Evolutionary conservation across 768 basidiomycete genomes (phyloP), one percentile per base, ranked within the genome.

Genomic region (Suillus clintonianus): DNA sequence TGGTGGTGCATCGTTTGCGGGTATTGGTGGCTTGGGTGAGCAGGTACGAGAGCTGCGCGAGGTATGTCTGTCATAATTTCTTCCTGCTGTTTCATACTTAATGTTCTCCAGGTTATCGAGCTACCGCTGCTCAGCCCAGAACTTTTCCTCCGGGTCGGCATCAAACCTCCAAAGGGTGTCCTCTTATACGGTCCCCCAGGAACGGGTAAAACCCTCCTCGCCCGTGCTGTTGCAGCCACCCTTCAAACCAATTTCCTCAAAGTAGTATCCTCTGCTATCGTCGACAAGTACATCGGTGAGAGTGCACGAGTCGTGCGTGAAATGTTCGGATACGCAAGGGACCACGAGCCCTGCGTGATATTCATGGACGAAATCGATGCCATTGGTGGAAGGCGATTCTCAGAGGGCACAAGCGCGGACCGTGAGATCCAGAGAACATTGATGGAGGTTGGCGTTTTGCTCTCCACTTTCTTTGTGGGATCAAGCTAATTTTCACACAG

Each of bases 291-390:
- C 74, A 99, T 99, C 55, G 97, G 97, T 69, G 97, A 99, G 80
- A 95, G 92, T 63, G 97, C 97, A 22, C 87, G 97, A 59, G 87
- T 99, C 10, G 90, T 99, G 30, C 86, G 97, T 68, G 97, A 99
- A 77, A 99, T 99, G 97, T 99, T 99, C 72, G 95, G 94, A 30
- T 99, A 98, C 76, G 97, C 97, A 14, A 85, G 83, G 65, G 97
- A 99, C 76, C 96, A 99, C 73, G 97, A 99, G 77, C 97, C 97
- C 51, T 99, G 95, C 74, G 94, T 97, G 62, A 97, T 97, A 70
- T 97, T 97, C 81, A 97, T 98, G 95, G 96, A 95, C 72, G 93
- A 95, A 78, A 95, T 95, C 70, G 97, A 99, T 76, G 97, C 97
- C 36, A 99, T 99, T 65, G 97, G 97, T 69, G 97, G 97, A 3